Evolutionary conservation across 257 asterid species (phyloP).

Genomic region (Mitragyna speciosa): DNA sequence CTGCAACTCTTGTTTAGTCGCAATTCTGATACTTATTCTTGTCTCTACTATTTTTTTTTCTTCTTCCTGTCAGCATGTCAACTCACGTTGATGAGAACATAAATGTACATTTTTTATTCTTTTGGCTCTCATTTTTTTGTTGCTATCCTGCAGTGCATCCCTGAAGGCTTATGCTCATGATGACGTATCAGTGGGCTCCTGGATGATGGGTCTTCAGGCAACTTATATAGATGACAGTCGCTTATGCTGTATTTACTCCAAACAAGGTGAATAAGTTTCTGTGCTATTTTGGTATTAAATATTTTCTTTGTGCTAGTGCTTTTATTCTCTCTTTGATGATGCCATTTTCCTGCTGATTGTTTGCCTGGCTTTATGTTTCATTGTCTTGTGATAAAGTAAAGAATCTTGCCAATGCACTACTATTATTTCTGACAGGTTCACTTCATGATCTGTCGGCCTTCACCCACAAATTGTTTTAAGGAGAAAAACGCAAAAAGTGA

Average conservation of each 20-base stretch:
- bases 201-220: conserved; percentile 93
- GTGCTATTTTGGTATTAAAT: too few species aligned
- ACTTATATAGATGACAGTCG: conserved; percentile 80
- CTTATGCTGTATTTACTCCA: conserved; percentile 64
- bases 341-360: neutral
- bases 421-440: neutral
- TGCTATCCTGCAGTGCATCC: conserved; percentile 60
- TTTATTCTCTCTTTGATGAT: neutral
- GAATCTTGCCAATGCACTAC: neutral
- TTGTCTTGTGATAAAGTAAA: neutral
- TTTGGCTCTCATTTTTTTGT: neutral
- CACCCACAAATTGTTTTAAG: neutral
- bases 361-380: neutral
- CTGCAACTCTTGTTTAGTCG: neutral
- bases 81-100: neutral
- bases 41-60: neutral
- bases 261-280: conserved; percentile 52
- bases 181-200: conserved; percentile 84
- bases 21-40: neutral
- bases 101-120: neutral
- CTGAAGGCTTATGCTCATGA: conserved; percentile 81
- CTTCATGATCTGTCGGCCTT: neutral
- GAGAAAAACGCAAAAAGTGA: neutral
- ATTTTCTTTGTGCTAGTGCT: neutral
- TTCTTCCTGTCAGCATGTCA: neutral